Evolutionary conservation across 208 protist species (phyloP), one percentile per base, ranked within the genome.

Genomic region (Crithidia thermophila): DNA sequence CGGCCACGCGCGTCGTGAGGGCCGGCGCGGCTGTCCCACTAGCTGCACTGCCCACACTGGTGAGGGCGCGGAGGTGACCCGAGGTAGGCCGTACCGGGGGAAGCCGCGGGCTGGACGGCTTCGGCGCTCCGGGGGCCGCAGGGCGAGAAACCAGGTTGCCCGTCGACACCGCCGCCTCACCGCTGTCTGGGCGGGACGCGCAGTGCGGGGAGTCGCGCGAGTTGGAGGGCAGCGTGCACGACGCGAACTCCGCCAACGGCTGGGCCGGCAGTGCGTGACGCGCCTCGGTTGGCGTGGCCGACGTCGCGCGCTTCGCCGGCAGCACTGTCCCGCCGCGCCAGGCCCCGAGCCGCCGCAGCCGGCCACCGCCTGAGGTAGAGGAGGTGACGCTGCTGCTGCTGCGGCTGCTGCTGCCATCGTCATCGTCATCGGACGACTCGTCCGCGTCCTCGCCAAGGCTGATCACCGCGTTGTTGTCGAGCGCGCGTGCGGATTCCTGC

Each of bases 401-500:
- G n/a, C 28, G 23, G 16, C 27, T 21, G 20, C 20, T 27, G 55
- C 13, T 27, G 21, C 39, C 42, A 1, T 28, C 64, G 4, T 61
- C 51, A n/a, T 33, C 37, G 0, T 42, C 40, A 2, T 55, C 39
- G n/a, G n/a, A n/a, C n/a, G n/a, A n/a, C 23, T 60, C 36, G 34
- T 57, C 53, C 20, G 27, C 55, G 6, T 31, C 52, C 9, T 62
- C 57, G 3, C 42, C 57, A n/a, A 62, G 25, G 28, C 23, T 23
- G 27, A 62, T 10, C 10, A 62, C 42, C 18, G 33, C 57, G 7
- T 51, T 11, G 3, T 18, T 51, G 57, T 10, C 39, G n/a, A n/a
- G n/a, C 16, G 2, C 39, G 39, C 20, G 21, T 27, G 52, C 2
- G 10, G 21, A 34, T 27, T 21, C n/a, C n/a, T n/a, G n/a, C n/a